Percentiles rank a stretch among this genome's conserved stretches.
Evolutionary conservation across 2,329 filamentous ascomycete genomes (phyloP).

Genomic region (Paraphaeosphaeria minitans): DNA sequence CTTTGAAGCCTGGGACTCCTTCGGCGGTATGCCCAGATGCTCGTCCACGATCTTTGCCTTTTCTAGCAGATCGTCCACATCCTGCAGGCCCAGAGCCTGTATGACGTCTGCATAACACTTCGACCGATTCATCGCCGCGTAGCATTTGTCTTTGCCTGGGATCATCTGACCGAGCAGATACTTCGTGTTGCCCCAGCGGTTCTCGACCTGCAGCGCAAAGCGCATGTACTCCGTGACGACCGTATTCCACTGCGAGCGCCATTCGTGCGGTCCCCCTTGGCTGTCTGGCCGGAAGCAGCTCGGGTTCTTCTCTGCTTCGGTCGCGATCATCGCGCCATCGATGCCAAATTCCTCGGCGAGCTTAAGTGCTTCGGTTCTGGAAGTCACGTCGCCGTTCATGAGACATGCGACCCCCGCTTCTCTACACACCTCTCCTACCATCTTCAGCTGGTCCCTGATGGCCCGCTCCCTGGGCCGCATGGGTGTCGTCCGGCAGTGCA

Average conservation of each 20-base stretch:
- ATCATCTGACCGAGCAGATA: conserved; percentile 85
- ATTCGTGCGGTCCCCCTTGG: conserved; percentile 65
- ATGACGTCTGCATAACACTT: conserved; percentile 76
- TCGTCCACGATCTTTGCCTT: conserved; percentile 70
- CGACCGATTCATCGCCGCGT: conserved; percentile 64
- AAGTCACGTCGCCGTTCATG: conserved; percentile 91
- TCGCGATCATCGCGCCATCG: conserved; percentile 97
- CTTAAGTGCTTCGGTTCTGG: conserved; percentile 70
- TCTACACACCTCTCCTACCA: conserved; percentile 80
- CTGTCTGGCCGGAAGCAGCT: conserved; percentile 77
- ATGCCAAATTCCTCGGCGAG: conserved; percentile 81
- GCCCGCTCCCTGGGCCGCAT: conserved; percentile 92
- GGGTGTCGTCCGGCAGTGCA: conserved; percentile 94
- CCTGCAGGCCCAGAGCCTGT: conserved; percentile 66
- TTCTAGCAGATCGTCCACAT: conserved; percentile 67
- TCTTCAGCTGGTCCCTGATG: conserved; percentile 81
- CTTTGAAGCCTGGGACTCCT: conserved; percentile 54
- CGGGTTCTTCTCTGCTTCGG: conserved; percentile 86
- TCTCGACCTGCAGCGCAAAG: conserved; percentile 75
- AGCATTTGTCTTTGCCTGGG: conserved; percentile 73
- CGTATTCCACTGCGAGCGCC: conserved; percentile 72
- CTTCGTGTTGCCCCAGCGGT: conserved; percentile 91
- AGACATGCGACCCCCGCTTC: conserved; percentile 88
- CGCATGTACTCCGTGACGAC: conserved; percentile 78
- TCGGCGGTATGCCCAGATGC: conserved; percentile 63